These are phyloP conservation scores for Pseudogymnoascus sp. DNA, from an alignment of 2,329 filamentous ascomycete genomes.

Conservation along the genomic window DNA sequence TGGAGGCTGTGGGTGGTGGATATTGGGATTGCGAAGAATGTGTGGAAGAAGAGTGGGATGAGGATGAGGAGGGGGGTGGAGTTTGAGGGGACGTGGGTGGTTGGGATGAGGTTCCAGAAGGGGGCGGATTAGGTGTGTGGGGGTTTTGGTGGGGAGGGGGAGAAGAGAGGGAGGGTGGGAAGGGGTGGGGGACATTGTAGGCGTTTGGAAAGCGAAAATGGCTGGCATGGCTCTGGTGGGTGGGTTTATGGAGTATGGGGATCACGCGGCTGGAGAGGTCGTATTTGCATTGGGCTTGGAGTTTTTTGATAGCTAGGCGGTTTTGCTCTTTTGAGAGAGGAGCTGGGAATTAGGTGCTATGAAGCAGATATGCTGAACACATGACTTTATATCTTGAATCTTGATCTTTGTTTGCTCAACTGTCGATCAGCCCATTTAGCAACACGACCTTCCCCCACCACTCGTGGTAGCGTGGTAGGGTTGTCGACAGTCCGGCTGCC, in stretches of 20 bases:
- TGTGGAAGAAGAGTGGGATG: conserved; percentile 73
- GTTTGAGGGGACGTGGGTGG: conserved; percentile 80
- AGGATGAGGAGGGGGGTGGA: conserved; percentile 76
- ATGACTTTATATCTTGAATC: background rate
- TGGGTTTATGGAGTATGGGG: background rate
- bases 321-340: background rate
- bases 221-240: background rate
- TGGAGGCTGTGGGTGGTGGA: conserved; percentile 84
- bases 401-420: background rate
- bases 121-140: conserved; percentile 14
- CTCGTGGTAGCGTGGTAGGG: too few species aligned
- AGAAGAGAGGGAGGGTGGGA: background rate
- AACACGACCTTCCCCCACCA: background rate
- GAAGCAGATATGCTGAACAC: background rate
- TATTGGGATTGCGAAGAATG: conserved; percentile 72
- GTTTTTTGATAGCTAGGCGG: background rate
- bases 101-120: conserved; percentile 48
- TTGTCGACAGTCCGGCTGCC: background rate
- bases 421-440: background rate
- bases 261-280: background rate
- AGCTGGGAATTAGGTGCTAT: background rate
- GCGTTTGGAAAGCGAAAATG: conserved; percentile 1
- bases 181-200: background rate
- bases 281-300: background rate
- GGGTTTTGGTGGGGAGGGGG: too few species aligned